phyloP scores from a whole-genome alignment of 768 basidiomycete species.

The Tricholoma matsutake region DNA sequence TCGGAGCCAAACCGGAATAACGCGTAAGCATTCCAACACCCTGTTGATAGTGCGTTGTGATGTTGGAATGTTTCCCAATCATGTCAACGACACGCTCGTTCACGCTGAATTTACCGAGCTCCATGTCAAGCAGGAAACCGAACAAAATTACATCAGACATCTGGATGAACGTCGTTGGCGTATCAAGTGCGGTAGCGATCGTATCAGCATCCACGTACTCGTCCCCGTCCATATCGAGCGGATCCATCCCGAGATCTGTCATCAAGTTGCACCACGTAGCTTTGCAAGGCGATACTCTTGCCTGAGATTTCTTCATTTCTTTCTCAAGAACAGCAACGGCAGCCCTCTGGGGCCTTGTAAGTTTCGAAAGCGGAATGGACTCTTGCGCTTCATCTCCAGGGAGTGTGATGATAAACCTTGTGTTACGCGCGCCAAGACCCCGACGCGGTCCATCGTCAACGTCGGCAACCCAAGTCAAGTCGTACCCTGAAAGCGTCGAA shows the following conservation, averaged over 20 bases:
- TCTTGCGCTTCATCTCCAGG: background rate
- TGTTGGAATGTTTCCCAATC: conserved; percentile 4
- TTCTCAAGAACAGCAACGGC: background rate
- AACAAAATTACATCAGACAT: conserved; percentile 8
- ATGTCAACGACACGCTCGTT: conserved; percentile 3
- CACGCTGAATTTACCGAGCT: background rate
- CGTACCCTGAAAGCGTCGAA: background rate
- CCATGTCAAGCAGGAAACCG: conserved; percentile 8
- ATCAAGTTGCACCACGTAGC: conserved; percentile 12
- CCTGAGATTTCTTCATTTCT: background rate
- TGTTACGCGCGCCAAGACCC: background rate
- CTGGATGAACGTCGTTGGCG: conserved; percentile 3
- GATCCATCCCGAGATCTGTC: conserved; percentile 7
- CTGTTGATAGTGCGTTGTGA: conserved; percentile 9
- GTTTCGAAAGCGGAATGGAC: background rate
- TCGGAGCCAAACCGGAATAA: conserved; percentile 5
- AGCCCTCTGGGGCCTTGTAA: background rate
- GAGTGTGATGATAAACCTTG: background rate
- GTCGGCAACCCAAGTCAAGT: background rate
- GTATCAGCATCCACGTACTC: conserved; percentile 9
- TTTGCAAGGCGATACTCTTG: conserved; percentile 1
- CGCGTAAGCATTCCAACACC: conserved; percentile 10
- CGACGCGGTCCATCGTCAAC: background rate
- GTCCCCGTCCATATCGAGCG: background rate
- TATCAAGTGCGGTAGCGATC: conserved; percentile 4